phyloP scores from a whole-genome alignment of 1,284 basidiomycete species.

The Apiotrichum gracile region DNA sequence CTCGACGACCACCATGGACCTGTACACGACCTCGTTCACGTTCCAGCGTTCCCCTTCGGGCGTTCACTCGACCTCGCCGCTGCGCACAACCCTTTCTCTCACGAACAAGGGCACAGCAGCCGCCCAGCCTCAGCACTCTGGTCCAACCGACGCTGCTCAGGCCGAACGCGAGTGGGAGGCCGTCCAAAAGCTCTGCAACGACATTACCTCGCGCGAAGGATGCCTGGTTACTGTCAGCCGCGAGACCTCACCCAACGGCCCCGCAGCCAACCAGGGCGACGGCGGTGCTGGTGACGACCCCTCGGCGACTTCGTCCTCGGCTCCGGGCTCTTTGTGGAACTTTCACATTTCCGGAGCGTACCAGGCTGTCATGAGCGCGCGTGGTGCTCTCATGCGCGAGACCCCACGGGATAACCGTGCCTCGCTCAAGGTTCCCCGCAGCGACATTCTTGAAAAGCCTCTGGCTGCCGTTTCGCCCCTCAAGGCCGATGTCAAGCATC shows the following conservation, averaged over 20 bases:
- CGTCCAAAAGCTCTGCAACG: constrained; percentile 72
- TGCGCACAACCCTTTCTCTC: constrained; percentile 21
- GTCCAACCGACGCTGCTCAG: constrained; percentile 18
- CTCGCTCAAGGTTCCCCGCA: constrained; percentile 80
- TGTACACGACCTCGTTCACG: constrained; percentile 73
- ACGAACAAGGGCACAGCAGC: constrained; percentile 22
- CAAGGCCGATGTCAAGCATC: constrained; percentile 77
- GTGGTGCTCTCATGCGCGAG: constrained; percentile 82
- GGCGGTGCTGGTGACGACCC: not conserved
- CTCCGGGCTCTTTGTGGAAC: constrained; percentile 55
- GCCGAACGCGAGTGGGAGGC: constrained; percentile 53
- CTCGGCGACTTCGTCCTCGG: not conserved
- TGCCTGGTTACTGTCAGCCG: constrained; percentile 73
- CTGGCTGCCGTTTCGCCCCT: constrained; percentile 61
- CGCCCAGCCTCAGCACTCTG: constrained; percentile 21
- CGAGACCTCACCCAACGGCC: constrained; percentile 36
- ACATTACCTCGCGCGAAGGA: constrained; percentile 71
- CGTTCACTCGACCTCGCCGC: constrained; percentile 9
- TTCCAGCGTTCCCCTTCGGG: constrained; percentile 28
- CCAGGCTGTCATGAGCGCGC: constrained; percentile 84
- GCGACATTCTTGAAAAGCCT: constrained; percentile 83
- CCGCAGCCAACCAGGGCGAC: not conserved
- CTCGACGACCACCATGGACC: constrained; percentile 58
- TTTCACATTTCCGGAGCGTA: constrained; percentile 87
- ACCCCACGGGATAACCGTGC: constrained; percentile 80